Evolutionary conservation across 345 rosid species (phyloP).

Genomic region (Raphanus sativus): DNA sequence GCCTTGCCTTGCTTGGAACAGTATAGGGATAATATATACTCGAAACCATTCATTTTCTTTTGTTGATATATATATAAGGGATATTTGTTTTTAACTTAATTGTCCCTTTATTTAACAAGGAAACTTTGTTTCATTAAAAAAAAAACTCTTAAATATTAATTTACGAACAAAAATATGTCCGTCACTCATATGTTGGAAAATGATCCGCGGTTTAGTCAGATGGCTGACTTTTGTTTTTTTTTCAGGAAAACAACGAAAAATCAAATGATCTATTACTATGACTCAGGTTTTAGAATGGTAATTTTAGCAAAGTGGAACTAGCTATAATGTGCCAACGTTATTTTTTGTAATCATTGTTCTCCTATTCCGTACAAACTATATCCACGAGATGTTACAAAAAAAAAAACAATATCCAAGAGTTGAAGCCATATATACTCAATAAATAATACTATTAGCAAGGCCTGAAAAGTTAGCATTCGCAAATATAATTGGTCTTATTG

Average conservation of each 20-base stretch:
- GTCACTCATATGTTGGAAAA: not conserved
- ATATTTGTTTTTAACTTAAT: not conserved
- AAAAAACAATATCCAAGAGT: not conserved
- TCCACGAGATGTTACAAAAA: not conserved
- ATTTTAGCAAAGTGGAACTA: no score
- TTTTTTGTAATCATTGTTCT: not conserved
- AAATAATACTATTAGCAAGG: not conserved
- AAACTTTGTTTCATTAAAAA: not conserved
- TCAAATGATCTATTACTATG: no score
- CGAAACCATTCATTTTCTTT: not conserved
- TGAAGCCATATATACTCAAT: not conserved
- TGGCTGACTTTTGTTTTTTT: no score
- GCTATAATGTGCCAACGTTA: no score
- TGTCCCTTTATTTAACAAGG: not conserved
- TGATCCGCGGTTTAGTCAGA: not conserved
- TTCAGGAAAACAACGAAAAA: not conserved
- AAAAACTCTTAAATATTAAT: not conserved
- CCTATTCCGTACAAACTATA: not conserved
- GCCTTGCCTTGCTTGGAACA: constrained; percentile 3
- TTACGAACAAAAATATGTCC: not conserved
- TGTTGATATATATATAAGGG: not conserved
- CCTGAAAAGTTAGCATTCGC: not conserved
- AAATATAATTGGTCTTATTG: not conserved
- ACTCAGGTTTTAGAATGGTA: no score
- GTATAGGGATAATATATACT: not conserved